phyloP scores from a whole-genome alignment of 2,329 filamentous ascomycete species.

The Fusarium concolor region DNA sequence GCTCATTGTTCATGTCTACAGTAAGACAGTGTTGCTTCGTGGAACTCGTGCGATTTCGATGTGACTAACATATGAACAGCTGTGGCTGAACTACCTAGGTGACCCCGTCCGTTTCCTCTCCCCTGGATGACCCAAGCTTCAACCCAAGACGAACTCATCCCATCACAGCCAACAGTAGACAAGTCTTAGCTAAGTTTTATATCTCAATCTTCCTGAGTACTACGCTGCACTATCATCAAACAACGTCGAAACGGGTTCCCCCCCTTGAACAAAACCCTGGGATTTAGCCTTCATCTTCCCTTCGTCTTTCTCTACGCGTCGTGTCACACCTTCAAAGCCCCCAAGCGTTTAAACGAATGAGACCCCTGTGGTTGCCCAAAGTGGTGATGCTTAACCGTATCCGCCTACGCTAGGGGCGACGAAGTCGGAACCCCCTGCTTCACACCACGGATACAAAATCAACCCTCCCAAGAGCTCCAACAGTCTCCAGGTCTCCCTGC shows the following conservation, averaged over 20 bases:
- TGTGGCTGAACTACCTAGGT: constrained; percentile 20
- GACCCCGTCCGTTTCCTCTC: constrained; percentile 13
- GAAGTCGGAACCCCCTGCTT: constrained; percentile 32
- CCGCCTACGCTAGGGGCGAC: constrained; percentile 37
- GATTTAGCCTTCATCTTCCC: constrained; percentile 10
- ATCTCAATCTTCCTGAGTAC: constrained; percentile 5
- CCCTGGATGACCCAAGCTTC: constrained; percentile 22
- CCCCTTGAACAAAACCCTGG: constrained; percentile 17
- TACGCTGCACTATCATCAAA: constrained; percentile 15
- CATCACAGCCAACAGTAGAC: too few relatives aligned
- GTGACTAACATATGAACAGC: constrained; percentile 1
- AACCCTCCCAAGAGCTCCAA: constrained; percentile 20
- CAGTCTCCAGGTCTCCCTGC: constrained; percentile 28
- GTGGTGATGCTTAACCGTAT: constrained; percentile 41
- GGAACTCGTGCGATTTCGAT: background rate
- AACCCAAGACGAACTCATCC: constrained; percentile 14
- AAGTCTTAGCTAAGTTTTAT: constrained; percentile 10
- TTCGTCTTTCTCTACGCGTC: constrained; percentile 17
- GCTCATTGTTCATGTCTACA: constrained; percentile 10
- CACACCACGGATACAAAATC: constrained; percentile 26
- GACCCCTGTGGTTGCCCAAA: constrained; percentile 33
- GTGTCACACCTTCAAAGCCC: constrained; percentile 31
- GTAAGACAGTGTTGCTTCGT: constrained; percentile 11
- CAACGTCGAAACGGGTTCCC: constrained; percentile 29
- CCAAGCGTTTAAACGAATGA: constrained; percentile 18